A percentile compares a stretch with the other conserved stretches of the same genome.
Conservation (phyloP, 768 basidiomycete genomes). For the Ephemerocybe angulata region DNA sequence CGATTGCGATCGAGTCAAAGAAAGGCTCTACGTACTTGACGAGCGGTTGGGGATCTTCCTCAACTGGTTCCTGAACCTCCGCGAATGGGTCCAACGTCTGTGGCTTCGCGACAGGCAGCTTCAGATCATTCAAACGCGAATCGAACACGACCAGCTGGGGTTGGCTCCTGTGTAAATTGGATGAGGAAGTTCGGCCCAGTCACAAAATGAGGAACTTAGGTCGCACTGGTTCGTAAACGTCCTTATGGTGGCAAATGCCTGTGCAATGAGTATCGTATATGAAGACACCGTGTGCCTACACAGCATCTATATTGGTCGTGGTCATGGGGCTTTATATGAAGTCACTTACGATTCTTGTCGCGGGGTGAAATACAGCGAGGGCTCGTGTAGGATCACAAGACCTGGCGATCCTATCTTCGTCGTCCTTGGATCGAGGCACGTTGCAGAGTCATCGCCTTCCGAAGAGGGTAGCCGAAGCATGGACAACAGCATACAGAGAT, state of each 20-base stretch:
- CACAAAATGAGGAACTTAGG: constrained; percentile 1
- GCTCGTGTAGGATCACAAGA: constrained; percentile 59
- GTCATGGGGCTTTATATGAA: constrained; percentile 8
- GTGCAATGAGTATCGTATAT: constrained; percentile 48
- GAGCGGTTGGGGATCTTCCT: constrained; percentile 27
- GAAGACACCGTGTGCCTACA: constrained; percentile 36
- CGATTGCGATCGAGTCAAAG: constrained; percentile 49
- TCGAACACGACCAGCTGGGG: constrained; percentile 54
- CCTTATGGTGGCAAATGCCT: constrained; percentile 33
- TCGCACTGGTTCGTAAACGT: constrained; percentile 26
- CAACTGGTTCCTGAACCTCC: background rate
- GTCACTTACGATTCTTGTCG: constrained; percentile 4
- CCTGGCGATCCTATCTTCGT: constrained; percentile 35
- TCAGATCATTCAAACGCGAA: constrained; percentile 47
- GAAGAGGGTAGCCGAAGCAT: constrained; percentile 37
- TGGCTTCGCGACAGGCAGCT: constrained; percentile 42
- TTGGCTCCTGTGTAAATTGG: background rate
- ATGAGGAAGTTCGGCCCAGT: constrained; percentile 19
- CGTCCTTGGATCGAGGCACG: constrained; percentile 23
- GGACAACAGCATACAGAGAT: constrained; percentile 51
- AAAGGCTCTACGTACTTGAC: constrained; percentile 45
- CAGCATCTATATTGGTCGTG: background rate
- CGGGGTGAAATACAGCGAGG: constrained; percentile 49
- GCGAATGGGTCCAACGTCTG: constrained; percentile 20
- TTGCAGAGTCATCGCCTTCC: constrained; percentile 16